Base-by-base conservation (phyloP, 148 eudicot genomes). In the Fagopyrum homotropicum region DNA sequence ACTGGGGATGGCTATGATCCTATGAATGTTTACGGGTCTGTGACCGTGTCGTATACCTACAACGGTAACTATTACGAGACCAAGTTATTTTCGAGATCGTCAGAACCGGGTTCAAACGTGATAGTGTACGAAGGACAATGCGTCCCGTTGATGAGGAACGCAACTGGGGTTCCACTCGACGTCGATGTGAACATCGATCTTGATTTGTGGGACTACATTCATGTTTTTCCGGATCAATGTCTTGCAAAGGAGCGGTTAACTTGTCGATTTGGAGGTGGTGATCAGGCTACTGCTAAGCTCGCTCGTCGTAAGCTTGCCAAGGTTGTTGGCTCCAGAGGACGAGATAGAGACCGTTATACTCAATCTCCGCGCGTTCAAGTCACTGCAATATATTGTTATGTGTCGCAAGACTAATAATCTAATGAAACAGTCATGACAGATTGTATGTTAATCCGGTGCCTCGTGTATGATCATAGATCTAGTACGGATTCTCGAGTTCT, bases 151-250 rank as follows among this genome's bases (percentile, higher is more conserved):
- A 15, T 12, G 59, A 55, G 59, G 59, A n/a, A n/a, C 5, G 59
- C 59, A 1, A 55, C 22, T 7, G 59, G 19, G 22, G 59, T 16
- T 6, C 59, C 59, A 55, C 59, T 55, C 19, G 59, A 55, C 19
- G 26, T 55, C 22, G 19, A 55, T 22, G 60, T 55, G 22, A n/a
- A 12, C 59, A 17, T 55, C 0, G 59, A 55, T n/a, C 8, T 55
- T 4, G 59, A 55, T 22, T 55, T 55, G 59, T 55, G 59, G 59
- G 59, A 55, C 59, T 55, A n/a, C 59, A 55, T 55, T 55, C 59
- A 55, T 7, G 19, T 16, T 5, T 5, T 12, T 16, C 15, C 60
- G 22, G 22, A 12, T 55, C 60, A 4, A 22, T 55, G 59, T 55
- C 16, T 55, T n/a, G 22, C 22, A 2, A 16, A 7, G 4, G 59